Evolutionary conservation across 495 filamentous ascomycete species (phyloP).

Genomic region (Talaromyces borbonicus): DNA sequence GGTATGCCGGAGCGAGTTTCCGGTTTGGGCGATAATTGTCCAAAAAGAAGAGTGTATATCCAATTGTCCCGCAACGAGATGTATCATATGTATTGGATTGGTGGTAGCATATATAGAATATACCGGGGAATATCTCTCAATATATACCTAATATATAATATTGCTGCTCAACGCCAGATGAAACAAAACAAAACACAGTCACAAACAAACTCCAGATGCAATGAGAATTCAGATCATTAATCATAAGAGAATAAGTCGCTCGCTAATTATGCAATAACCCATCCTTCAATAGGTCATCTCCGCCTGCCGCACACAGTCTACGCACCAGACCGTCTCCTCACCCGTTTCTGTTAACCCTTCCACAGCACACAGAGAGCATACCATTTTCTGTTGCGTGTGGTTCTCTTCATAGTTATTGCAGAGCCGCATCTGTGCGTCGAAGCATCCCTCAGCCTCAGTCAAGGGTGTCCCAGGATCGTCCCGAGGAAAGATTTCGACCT

Average conservation of each 20-base stretch:
- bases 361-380: constrained; percentile 34
- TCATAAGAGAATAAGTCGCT: background rate
- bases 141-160: background rate
- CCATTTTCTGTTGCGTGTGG: constrained; percentile 14
- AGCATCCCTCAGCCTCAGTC: background rate
- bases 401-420: background rate
- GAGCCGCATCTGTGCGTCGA: background rate
- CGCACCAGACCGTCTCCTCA: constrained; percentile 27
- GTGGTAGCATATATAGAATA: background rate
- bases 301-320: constrained; percentile 24
- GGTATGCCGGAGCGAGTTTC: constrained; percentile 80
- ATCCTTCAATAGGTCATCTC: background rate
- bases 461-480: no score
- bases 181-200: background rate
- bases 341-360: constrained; percentile 33
- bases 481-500: no score
- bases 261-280: background rate
- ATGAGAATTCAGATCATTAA: no score
- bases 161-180: background rate
- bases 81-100: background rate
- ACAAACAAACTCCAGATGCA: no score
- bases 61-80: no score
- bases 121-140: background rate
- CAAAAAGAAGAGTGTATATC: background rate
- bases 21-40: constrained; percentile 62